These are phyloP conservation scores for Magnolia changhungtana DNA, from an alignment of 164 flowering plant genomes.

Conservation along the genomic window DNA sequence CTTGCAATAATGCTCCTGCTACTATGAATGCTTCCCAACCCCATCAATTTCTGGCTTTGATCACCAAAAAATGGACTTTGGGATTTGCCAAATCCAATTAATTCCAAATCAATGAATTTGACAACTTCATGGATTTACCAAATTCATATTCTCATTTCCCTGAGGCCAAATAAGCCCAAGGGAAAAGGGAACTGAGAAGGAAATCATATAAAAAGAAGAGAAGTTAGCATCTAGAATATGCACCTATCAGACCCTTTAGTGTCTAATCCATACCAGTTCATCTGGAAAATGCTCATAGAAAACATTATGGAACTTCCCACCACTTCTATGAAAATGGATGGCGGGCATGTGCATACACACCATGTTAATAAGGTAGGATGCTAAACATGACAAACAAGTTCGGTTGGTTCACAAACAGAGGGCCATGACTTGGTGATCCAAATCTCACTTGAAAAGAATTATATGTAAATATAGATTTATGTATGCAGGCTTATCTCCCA, in stretches of 20 bases:
- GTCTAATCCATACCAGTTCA: not conserved
- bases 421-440: not conserved
- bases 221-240: not conserved
- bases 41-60: no score
- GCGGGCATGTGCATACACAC: not conserved
- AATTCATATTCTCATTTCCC: no score
- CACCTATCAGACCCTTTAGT: not conserved
- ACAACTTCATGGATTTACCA: no score
- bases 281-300: not conserved
- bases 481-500: not conserved
- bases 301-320: not conserved
- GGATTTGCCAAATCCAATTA: no score
- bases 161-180: no score
- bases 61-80: no score
- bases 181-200: no score
- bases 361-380: not conserved
- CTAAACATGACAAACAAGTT: not conserved
- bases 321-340: not conserved
- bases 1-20: no score
- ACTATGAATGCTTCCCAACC: no score
- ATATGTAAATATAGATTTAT: not conserved
- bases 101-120: no score
- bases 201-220: not conserved
- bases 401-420: not conserved
- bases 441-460: not conserved